phyloP scores from a whole-genome alignment of 1,139 yeast genomes.

The Yamadazyma dendronema region DNA sequence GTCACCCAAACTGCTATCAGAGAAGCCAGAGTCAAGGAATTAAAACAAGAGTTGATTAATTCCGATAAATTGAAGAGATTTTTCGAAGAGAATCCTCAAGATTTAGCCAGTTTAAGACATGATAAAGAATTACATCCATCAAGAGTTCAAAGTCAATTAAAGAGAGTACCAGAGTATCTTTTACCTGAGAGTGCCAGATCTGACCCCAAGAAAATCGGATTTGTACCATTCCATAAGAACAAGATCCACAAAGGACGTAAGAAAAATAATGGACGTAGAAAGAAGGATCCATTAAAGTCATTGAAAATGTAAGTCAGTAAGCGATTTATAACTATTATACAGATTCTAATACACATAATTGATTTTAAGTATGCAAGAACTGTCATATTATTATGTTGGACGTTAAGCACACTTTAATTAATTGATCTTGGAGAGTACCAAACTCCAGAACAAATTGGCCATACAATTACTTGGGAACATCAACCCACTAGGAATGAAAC shows the following conservation, averaged over 20 bases:
- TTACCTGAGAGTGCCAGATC: slow-evolving; percentile 77
- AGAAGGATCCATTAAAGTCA: slow-evolving; percentile 71
- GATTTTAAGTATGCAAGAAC: no score
- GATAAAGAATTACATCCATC: slow-evolving; percentile 86
- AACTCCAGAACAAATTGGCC: slow-evolving; percentile 56
- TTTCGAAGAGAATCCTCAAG: slow-evolving; percentile 98
- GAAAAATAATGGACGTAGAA: slow-evolving; percentile 28
- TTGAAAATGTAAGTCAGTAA: slow-evolving; percentile 21
- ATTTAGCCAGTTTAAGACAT: slow-evolving; percentile 82
- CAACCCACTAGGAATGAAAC: slow-evolving; percentile 43
- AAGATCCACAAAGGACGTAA: slow-evolving; percentile 47
- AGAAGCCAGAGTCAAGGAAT: slow-evolving; percentile 90
- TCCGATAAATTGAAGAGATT: slow-evolving; percentile 91
- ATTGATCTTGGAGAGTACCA: slow-evolving; percentile 38
- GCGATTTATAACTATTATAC: neutral
- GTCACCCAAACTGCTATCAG: slow-evolving; percentile 87
- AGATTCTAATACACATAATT: no score
- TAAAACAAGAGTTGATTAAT: slow-evolving; percentile 81
- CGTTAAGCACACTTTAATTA: no score
- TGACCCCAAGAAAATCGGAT: slow-evolving; percentile 61
- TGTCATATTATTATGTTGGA: no score
- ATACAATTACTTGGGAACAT: slow-evolving; percentile 60
- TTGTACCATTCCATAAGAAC: slow-evolving; percentile 71
- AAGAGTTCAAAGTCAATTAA: slow-evolving; percentile 79
- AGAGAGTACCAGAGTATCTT: slow-evolving; percentile 89